These are phyloP conservation scores for Nemania diffusa DNA, from an alignment of 2,329 filamentous ascomycete genomes.

Conservation along the genomic window DNA sequence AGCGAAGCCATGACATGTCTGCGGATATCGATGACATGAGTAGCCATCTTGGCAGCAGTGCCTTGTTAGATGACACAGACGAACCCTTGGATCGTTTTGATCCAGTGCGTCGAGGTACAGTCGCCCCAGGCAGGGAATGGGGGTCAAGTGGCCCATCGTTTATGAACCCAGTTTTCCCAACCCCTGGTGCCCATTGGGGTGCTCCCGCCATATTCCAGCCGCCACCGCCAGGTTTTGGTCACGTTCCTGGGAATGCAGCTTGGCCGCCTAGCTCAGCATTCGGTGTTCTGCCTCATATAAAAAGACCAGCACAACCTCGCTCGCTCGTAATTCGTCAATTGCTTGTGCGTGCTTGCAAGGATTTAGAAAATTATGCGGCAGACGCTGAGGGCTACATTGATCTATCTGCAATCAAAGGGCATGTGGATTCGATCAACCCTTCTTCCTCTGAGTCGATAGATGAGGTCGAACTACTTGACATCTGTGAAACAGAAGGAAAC, in stretches of 20 bases:
- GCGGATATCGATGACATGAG: conserved; percentile 76
- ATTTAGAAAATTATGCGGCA: conserved; percentile 57
- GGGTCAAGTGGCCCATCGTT: conserved; percentile 57
- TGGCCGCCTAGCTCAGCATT: conserved; percentile 50
- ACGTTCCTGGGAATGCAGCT: conserved; percentile 54
- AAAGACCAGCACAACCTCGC: conserved; percentile 67
- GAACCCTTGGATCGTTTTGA: conserved; percentile 57
- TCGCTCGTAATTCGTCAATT: conserved; percentile 76
- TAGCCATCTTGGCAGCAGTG: conserved; percentile 88
- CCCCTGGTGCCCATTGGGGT: conserved; percentile 53
- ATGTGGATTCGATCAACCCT: conserved; percentile 69
- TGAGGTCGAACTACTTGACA: conserved; percentile 77
- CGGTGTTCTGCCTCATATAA: conserved; percentile 45
- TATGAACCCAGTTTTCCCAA: conserved; percentile 54
- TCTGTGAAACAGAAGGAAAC: conserved; percentile 92
- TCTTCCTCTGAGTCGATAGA: conserved; percentile 57
- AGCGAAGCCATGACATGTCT: conserved; percentile 53
- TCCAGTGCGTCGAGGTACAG: conserved; percentile 60
- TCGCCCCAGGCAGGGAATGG: conserved; percentile 60
- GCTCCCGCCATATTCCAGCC: conserved; percentile 53
- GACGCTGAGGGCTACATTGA: conserved; percentile 74
- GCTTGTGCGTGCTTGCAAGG: conserved; percentile 82
- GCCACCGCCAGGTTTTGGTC: conserved; percentile 60
- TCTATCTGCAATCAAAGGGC: conserved; percentile 73
- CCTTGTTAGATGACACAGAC: conserved; percentile 80